Conservation (phyloP, 352 stramenopile species). For the Pythium pectinolyticum region DNA sequence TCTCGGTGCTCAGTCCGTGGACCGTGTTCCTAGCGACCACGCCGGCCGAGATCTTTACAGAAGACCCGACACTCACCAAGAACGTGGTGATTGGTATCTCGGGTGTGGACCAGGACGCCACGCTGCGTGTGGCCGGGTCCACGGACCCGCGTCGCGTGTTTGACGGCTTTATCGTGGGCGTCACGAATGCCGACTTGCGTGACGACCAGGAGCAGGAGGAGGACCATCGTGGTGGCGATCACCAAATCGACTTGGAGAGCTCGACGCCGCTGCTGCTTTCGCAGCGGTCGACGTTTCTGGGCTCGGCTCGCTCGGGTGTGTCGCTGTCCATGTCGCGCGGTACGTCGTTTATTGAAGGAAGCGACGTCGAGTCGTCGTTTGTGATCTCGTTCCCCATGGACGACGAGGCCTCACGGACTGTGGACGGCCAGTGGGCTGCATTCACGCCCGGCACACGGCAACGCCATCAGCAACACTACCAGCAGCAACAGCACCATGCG, state of each 20-base stretch:
- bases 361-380: conserved; percentile 40
- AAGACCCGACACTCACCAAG: conserved; percentile 56
- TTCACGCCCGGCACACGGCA: no score
- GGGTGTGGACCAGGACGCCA: conserved; percentile 54
- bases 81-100: conserved; percentile 79
- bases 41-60: conserved; percentile 29
- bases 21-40: conserved; percentile 76
- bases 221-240: no score
- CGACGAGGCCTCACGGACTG: conserved; percentile 55
- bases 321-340: conserved; percentile 42
- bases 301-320: conserved; percentile 48
- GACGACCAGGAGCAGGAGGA: conserved; percentile 24
- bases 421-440: no score
- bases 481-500: conserved; percentile 47
- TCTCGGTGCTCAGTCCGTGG: conserved; percentile 68
- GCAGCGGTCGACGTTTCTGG: conserved; percentile 42
- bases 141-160: conserved; percentile 54
- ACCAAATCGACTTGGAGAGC: conserved; percentile 26
- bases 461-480: not conserved
- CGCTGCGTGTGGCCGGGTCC: conserved; percentile 63
- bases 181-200: conserved; percentile 50
- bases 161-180: conserved; percentile 70
- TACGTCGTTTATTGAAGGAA: conserved; percentile 27
- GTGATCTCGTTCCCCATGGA: conserved; percentile 79
- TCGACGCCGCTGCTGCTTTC: conserved; percentile 45